These are phyloP conservation scores for Zoysia japonica DNA, from an alignment of 176 grass and related monocot species.

Conservation along the genomic window DNA sequence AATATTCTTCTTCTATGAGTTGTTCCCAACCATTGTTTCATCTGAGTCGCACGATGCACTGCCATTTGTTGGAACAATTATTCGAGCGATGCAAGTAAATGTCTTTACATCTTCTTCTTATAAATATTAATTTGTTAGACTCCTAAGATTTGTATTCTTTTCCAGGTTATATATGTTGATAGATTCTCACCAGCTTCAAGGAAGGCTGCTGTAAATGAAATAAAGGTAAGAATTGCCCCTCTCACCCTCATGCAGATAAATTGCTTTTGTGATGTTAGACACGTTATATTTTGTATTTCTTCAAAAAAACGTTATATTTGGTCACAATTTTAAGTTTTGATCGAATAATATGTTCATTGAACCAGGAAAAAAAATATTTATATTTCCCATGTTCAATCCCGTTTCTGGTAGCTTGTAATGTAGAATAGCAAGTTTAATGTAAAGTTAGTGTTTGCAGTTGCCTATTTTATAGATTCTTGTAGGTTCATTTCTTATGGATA, in stretches of 20 bases:
- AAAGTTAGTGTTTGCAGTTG: no score
- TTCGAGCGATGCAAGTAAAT: constrained; percentile 87
- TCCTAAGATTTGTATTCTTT: constrained; percentile 19
- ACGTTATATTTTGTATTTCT: neutral
- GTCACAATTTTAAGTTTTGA: neutral
- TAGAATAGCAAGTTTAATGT: no score
- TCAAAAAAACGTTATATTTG: neutral
- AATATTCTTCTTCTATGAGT: constrained; percentile 92
- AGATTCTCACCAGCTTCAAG: constrained; percentile 86
- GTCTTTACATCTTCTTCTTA: neutral
- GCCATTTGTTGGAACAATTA: constrained; percentile 92
- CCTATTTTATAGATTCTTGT: no score
- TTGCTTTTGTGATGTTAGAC: neutral
- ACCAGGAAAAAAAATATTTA: no score
- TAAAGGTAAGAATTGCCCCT: constrained; percentile 73
- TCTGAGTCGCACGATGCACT: constrained; percentile 89
- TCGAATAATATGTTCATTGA: no score
- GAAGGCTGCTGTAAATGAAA: constrained; percentile 90
- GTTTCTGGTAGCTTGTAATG: no score
- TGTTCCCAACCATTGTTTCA: constrained; percentile 94
- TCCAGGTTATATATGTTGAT: constrained; percentile 98
- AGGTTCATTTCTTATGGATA: no score
- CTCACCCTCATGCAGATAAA: neutral
- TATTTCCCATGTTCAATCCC: no score
- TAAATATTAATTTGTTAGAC: constrained; percentile 14